phyloP scores from a whole-genome alignment of 768 basidiomycete species.

The Boletellus sp. region DNA sequence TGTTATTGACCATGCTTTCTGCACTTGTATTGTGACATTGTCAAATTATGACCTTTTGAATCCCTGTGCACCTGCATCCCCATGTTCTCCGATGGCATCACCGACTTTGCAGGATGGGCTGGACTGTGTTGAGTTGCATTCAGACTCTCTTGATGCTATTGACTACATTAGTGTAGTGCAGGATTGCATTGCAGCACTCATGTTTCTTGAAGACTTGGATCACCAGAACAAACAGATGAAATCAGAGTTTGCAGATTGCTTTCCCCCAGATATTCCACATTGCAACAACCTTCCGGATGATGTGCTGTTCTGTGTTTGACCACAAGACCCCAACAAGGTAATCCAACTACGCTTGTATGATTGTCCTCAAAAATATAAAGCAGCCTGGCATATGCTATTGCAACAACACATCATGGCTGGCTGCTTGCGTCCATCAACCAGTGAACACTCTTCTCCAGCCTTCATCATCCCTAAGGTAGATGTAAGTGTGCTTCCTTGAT shows the following conservation, averaged over 20 bases:
- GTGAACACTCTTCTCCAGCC: neutral
- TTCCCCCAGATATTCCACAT: neutral
- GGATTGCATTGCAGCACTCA: neutral
- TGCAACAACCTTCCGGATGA: neutral
- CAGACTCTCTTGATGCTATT: neutral
- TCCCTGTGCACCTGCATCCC: neutral
- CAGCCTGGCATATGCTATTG: neutral
- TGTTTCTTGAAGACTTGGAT: neutral
- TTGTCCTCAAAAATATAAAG: neutral
- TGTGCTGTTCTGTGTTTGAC: neutral
- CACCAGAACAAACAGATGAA: neutral
- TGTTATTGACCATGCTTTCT: slow-evolving; percentile 23
- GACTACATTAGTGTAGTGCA: neutral
- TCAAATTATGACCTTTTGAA: slow-evolving; percentile 9
- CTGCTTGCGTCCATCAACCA: neutral
- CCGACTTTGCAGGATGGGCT: neutral
- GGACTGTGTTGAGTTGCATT: neutral
- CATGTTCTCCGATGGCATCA: neutral
- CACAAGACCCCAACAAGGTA: neutral
- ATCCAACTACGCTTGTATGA: neutral
- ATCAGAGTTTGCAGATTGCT: neutral
- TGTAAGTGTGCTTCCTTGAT: neutral
- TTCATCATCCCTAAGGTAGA: neutral
- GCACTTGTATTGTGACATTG: slow-evolving; percentile 6
- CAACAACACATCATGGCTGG: neutral